Evolutionary conservation across 2,329 filamentous ascomycete species (phyloP).

Genomic region (Aureobasidium leucospermi): DNA sequence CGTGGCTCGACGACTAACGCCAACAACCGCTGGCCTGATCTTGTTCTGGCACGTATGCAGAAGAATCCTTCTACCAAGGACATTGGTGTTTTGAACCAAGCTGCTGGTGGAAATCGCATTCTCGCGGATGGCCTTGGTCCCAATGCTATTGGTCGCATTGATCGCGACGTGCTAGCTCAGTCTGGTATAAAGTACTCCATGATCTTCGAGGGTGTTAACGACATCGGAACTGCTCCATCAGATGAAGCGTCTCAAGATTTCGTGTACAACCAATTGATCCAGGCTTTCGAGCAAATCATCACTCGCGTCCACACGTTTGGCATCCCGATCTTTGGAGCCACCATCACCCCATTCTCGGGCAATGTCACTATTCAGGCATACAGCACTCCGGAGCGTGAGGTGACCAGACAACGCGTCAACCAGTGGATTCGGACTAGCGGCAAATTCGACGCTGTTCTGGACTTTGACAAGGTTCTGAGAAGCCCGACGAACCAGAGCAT

Average conservation of each 20-base stretch:
- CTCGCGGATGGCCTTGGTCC: conserved; percentile 57
- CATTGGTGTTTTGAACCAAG: conserved; percentile 56
- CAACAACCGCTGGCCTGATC: conserved; percentile 57
- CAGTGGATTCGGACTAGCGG: conserved; percentile 51
- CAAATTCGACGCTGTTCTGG: conserved; percentile 53
- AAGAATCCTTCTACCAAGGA: conserved; percentile 37
- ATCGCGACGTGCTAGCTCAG: conserved; percentile 56
- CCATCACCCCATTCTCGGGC: conserved; percentile 57
- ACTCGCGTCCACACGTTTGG: conserved; percentile 47
- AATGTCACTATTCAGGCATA: conserved; percentile 45
- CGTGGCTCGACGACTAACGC: conserved; percentile 51
- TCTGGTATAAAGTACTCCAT: conserved; percentile 53
- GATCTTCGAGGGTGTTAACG: conserved; percentile 63
- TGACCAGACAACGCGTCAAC: conserved; percentile 52
- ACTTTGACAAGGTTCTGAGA: conserved; percentile 53
- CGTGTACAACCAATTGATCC: conserved; percentile 46
- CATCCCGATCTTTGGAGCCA: conserved; percentile 54
- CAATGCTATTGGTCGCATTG: conserved; percentile 51
- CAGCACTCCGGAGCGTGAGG: conserved; percentile 47
- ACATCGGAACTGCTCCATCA: conserved; percentile 50
- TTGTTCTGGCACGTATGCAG: conserved; percentile 47
- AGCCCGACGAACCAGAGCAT: conserved; percentile 44
- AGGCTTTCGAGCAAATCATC: conserved; percentile 53
- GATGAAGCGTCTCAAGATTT: conserved; percentile 38
- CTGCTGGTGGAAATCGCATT: conserved; percentile 61